Conservation (phyloP, 345 rosid genomes). For the Schrenkiella parvula region DNA sequence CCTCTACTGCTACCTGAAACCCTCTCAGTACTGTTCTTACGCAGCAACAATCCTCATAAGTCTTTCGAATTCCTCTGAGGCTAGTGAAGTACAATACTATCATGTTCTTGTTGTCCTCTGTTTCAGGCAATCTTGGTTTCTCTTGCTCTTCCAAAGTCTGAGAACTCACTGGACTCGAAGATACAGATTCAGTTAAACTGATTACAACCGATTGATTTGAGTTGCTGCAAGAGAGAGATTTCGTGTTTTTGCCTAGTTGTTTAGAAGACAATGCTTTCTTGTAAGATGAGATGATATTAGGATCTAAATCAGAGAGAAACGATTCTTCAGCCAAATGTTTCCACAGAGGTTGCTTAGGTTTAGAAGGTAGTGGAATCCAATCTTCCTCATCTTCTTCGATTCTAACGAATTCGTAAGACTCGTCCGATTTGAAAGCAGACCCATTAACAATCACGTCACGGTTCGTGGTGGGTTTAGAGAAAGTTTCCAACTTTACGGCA, state of each 20-base stretch:
- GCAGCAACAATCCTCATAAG: conserved; percentile 70
- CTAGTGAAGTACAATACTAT: conserved; percentile 71
- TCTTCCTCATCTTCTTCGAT: conserved; percentile 18
- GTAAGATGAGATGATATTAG: conserved; percentile 52
- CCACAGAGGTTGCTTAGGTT: conserved; percentile 49
- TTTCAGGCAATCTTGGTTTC: conserved; percentile 17
- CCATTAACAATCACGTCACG: conserved; percentile 20
- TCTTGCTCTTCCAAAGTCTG: conserved; percentile 1
- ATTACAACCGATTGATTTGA: neutral
- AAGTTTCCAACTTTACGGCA: neutral
- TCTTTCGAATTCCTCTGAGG: conserved; percentile 78
- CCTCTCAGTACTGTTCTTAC: conserved; percentile 64
- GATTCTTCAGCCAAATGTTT: conserved; percentile 66
- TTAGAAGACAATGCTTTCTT: conserved; percentile 59
- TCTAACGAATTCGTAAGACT: conserved; percentile 23
- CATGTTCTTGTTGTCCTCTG: conserved; percentile 30
- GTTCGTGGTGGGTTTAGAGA: conserved; percentile 19
- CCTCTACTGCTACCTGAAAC: conserved; percentile 57
- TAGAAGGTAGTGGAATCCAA: conserved; percentile 15
- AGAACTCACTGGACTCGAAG: conserved; percentile 27
- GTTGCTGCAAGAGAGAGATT: neutral
- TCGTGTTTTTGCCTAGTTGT: conserved; percentile 34
- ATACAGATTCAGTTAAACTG: conserved; percentile 17
- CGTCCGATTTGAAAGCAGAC: conserved; percentile 18
- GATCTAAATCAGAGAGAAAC: conserved; percentile 58